Evolutionary conservation across 2,329 filamentous ascomycete genomes (phyloP).

Genomic region (Fusarium sp.): DNA sequence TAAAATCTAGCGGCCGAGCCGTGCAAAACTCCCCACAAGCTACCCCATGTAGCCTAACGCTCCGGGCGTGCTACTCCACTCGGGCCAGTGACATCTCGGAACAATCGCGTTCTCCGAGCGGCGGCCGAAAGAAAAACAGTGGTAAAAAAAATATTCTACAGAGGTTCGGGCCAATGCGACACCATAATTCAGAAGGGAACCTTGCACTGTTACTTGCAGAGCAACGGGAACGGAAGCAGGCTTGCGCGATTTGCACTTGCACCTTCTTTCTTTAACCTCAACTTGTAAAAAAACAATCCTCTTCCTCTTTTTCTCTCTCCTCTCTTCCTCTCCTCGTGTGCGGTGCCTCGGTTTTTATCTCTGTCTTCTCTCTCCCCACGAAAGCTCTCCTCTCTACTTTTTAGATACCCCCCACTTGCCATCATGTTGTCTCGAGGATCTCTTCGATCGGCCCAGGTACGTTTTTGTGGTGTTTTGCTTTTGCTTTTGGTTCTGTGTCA

Average conservation of each 20-base stretch:
- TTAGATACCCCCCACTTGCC: conserved; percentile 33
- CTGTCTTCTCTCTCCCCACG: conserved; percentile 9
- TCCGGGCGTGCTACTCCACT: conserved; percentile 8
- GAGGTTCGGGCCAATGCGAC: conserved; percentile 38
- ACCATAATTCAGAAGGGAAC: conserved; percentile 17
- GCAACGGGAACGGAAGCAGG: conserved; percentile 12
- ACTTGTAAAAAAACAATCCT: neutral
- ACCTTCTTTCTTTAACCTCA: conserved; percentile 9
- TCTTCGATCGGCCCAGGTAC: conserved; percentile 68
- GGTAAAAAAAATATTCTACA: conserved; percentile 32
- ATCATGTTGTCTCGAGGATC: conserved; percentile 71
- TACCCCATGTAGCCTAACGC: conserved; percentile 13
- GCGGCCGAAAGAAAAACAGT: conserved; percentile 33
- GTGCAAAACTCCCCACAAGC: conserved; percentile 20
- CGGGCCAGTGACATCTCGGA: conserved; percentile 37
- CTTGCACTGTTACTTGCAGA: conserved; percentile 2
- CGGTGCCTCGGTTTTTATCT: conserved; percentile 16
- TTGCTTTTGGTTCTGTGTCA: conserved; percentile 8
- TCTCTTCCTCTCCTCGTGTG: conserved; percentile 21
- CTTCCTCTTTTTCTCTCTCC: conserved; percentile 7
- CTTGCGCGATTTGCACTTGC: conserved; percentile 43
- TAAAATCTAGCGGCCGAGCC: conserved; percentile 20
- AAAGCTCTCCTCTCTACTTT: conserved; percentile 37
- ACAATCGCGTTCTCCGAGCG: conserved; percentile 42
- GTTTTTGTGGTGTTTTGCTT: conserved; percentile 7